Base-by-base conservation (phyloP, 306 rosid genomes). In the Dalbergia cochinchinensis region DNA sequence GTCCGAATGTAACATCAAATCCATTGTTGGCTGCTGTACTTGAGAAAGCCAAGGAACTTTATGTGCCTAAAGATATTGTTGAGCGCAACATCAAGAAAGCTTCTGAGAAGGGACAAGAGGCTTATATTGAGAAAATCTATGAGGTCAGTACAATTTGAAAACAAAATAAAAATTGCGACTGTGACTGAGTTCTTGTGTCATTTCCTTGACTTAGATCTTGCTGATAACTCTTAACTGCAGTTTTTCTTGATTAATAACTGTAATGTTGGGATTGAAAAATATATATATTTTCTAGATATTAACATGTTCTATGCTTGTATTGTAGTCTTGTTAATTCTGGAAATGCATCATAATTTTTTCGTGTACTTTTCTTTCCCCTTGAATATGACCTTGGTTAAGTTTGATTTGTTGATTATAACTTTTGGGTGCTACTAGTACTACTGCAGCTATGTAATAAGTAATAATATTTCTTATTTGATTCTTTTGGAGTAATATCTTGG, bases 11-110 rank as follows among this genome's bases (percentile, higher is more conserved):
- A 59, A 65, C 80, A 41, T 85, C 95, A 15, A 95, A 92, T 86
- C 69, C 90, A 48, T 83, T 85, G 59, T 75, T 92, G 85, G 97
- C 89, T 78, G 88, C 94, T 82, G 77, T 95, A 73, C 86, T 92
- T 54, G 97, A 90, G 83, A 91, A 92, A 82, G 92, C 90, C 89
- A 95, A 95, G 91, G 97, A 92, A 86, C 97, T 95, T 61, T 97
- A 95, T 78, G 94, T 92, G 66, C 99, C 99, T 11, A 91, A 88
- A 79, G 99, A 91, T 65, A 90, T 95, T 73, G 62, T 95, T 57
- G 99, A 92, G 45, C 94, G 98, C 77, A 91, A 95, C 83, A 92
- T 91, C 71, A 92, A 95, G 88, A 90, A 26, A 81, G n/a, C n/a
- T n/a, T n/a, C n/a, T n/a, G n/a, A n/a, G n/a, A n/a, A n/a, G n/a